Evolutionary conservation across 371 early-diverging fungal genomes (phyloP).

Genomic region (Apophysomyces trapeziformis): DNA sequence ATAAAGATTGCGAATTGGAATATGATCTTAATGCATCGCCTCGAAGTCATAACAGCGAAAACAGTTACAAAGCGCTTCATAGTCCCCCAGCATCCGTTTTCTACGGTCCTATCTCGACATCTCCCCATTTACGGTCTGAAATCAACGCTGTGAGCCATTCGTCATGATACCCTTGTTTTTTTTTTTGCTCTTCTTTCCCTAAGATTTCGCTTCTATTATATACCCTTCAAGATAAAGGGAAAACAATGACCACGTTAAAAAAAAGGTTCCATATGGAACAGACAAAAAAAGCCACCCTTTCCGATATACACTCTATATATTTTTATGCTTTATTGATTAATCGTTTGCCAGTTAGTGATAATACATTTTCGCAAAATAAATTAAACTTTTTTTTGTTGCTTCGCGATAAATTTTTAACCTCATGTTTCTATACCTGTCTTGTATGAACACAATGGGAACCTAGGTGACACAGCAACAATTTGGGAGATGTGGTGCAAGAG

Average conservation of each 20-base stretch:
- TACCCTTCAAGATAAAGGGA: neutral
- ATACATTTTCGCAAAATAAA: neutral
- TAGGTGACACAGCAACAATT: too few species aligned
- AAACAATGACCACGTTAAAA: neutral
- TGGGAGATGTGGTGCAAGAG: too few species aligned
- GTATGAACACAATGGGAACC: too few species aligned
- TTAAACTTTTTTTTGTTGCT: neutral
- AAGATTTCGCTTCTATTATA: neutral
- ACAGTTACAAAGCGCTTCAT: conserved; percentile 1
- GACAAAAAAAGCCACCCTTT: neutral
- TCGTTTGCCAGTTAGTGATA: neutral
- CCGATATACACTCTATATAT: conserved; percentile 4
- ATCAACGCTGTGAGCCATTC: neutral
- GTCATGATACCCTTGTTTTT: conserved; percentile 1
- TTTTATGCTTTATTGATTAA: conserved; percentile 7
- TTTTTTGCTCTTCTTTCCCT: neutral
- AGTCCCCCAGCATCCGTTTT: conserved; percentile 4
- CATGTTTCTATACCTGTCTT: neutral
- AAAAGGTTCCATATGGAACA: neutral
- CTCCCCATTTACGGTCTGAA: conserved; percentile 1
- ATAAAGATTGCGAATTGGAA: conserved; percentile 8
- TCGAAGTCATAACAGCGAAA: conserved; percentile 8
- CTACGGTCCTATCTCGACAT: conserved; percentile 2
- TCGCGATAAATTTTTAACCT: neutral
- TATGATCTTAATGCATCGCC: conserved; percentile 6